A percentile compares a stretch with the other conserved stretches of the same genome.
These are phyloP conservation scores for Stereum hirsutum DNA, from an alignment of 1,284 basidiomycete species.

Conservation along the genomic window DNA sequence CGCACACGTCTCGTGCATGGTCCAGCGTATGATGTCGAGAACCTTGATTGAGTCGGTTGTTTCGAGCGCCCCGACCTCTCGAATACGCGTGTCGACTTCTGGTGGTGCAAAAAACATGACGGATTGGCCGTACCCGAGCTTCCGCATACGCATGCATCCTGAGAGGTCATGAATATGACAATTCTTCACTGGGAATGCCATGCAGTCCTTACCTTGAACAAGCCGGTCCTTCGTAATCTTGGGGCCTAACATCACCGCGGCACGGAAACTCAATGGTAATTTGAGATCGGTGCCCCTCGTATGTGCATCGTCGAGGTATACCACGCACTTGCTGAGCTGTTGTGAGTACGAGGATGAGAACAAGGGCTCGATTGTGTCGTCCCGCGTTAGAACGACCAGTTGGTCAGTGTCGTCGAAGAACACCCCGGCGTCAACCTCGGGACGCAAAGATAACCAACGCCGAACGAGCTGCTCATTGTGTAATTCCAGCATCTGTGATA, in stretches of 20 bases:
- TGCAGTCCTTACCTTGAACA: conserved; percentile 32
- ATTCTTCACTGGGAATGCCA: background rate
- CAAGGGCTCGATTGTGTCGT: conserved; percentile 29
- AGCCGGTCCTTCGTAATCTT: conserved; percentile 46
- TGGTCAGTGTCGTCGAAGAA: conserved; percentile 39
- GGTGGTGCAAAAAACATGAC: conserved; percentile 40
- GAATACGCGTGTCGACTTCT: conserved; percentile 34
- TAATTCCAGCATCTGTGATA: conserved; percentile 48
- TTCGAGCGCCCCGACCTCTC: conserved; percentile 14
- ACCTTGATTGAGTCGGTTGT: conserved; percentile 12
- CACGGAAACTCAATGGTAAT: conserved; percentile 31
- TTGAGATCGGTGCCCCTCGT: conserved; percentile 50
- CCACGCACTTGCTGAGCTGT: conserved; percentile 32
- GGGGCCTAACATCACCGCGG: conserved; percentile 43
- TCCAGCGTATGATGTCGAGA: conserved; percentile 34
- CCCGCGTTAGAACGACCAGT: conserved; percentile 29
- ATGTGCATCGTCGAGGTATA: conserved; percentile 52
- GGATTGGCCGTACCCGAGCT: conserved; percentile 38
- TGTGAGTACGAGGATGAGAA: conserved; percentile 32
- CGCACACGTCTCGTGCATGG: conserved; percentile 33
- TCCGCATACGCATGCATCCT: conserved; percentile 45
- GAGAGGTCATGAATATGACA: background rate
- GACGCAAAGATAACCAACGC: conserved; percentile 28
- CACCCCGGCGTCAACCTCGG: conserved; percentile 28
- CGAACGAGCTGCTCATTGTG: conserved; percentile 30